Evolutionary conservation across 345 rosid species (phyloP).

Genomic region (Durio zibethinus): DNA sequence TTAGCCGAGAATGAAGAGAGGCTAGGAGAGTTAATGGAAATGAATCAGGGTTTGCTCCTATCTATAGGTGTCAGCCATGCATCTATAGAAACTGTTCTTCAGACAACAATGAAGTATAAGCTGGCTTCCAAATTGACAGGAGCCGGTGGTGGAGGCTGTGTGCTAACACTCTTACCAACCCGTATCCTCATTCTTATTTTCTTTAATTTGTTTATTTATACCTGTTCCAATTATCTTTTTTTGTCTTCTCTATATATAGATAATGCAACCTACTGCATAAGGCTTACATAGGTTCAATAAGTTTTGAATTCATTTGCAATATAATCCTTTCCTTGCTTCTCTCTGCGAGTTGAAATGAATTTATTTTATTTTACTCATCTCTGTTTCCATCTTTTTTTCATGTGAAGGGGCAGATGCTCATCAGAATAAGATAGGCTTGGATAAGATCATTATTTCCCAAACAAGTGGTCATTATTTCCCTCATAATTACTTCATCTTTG

Average conservation of each 20-base stretch:
- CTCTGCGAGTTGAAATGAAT: not conserved
- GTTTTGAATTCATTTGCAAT: not conserved
- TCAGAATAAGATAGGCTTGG: not conserved
- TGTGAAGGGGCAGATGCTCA: not conserved
- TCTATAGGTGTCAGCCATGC: conserved; percentile 95
- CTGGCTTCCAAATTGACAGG: conserved; percentile 89
- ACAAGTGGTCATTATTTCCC: too few species aligned
- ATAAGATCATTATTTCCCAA: too few species aligned
- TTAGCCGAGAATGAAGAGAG: conserved; percentile 63
- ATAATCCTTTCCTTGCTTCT: not conserved
- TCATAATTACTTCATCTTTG: not conserved
- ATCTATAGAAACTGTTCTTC: conserved; percentile 77
- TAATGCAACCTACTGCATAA: not conserved
- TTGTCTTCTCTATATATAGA: not conserved
- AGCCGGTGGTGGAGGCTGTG: conserved; percentile 99
- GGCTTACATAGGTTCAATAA: not conserved
- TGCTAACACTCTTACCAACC: conserved; percentile 78
- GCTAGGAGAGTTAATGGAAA: conserved; percentile 80
- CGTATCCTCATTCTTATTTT: conserved; percentile 50
- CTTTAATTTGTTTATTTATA: not conserved
- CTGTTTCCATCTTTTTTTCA: not conserved
- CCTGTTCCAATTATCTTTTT: not conserved
- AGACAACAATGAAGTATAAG: conserved; percentile 71
- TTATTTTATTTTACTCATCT: not conserved
- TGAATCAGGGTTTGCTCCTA: conserved; percentile 91